Conservation (phyloP, 257 asterid species). For the Nicotiana otophora region DNA sequence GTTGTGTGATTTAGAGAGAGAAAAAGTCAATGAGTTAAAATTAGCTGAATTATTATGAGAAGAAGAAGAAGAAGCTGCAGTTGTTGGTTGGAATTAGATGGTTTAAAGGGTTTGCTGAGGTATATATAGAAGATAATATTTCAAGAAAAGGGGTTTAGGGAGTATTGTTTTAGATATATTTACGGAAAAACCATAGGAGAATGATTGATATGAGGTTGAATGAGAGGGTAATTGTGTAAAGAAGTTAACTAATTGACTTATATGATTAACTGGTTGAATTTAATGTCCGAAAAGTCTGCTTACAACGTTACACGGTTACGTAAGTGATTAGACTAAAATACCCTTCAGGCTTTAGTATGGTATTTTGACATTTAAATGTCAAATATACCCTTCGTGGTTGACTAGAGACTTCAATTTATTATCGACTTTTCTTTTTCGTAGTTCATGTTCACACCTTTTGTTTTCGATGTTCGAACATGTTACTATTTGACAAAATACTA, state of each 20-base stretch:
- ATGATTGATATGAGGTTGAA: neutral
- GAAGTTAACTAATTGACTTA: neutral
- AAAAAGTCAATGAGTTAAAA: neutral
- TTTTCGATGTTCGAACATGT: neutral
- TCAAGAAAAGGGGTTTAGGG: neutral
- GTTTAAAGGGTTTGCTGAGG: neutral
- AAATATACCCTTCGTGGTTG: neutral
- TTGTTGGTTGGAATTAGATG: neutral
- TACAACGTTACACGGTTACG: constrained; percentile 35
- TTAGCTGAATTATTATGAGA: neutral
- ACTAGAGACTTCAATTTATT: neutral
- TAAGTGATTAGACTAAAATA: neutral
- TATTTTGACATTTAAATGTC: neutral
- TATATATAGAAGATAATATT: neutral
- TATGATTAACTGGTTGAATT: constrained; percentile 6
- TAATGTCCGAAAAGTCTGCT: constrained; percentile 27
- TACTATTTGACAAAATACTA: neutral
- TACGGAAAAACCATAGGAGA: neutral
- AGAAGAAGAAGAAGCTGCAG: neutral
- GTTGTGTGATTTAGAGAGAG: neutral
- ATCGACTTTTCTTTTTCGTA: constrained; percentile 1
- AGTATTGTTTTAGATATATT: neutral
- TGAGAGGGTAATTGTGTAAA: neutral
- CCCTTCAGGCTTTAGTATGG: neutral
- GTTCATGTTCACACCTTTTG: neutral